Base-by-base conservation (phyloP, 2,329 filamentous ascomycete species). In the Calonectria henricotiae region DNA sequence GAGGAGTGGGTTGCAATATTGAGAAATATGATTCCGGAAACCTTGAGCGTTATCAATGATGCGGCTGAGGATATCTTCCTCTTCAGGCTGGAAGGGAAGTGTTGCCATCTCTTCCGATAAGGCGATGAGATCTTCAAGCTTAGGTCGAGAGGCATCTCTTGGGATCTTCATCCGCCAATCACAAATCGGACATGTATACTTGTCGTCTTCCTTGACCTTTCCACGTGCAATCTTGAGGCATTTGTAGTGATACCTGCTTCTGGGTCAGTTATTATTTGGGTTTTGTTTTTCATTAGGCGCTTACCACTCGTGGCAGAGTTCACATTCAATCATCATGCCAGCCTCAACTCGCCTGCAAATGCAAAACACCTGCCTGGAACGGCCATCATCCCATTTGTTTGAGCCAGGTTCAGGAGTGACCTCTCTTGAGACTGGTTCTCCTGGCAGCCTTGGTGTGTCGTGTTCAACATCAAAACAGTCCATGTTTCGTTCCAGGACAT, bases 311-410 rank as follows among this genome's bases (percentile, higher is more conserved):
- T 98, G 96, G 82, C 96, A 99, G 44, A 98, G 87, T 81, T 98
- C 96, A 81, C 96, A 99, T 83, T 99, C 96, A 77, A 99, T 98
- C 96, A 99, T 99, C 93, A 98, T 97, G 62, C 96, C 96, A 43
- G 96, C 95, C 82, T 99, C 96, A 7, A 94, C 90, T 73, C 92
- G 94, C 70, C 96, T 91, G 83, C 96, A 99, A 75, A 99, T 98
- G 82, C 96, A 99, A 81, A 98, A 99, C 0, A 98, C 96, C 80
- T 98, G 95, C 41, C 89, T 83, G 67, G 88, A 88, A 37, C 84
- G 91, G 79, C 86, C 89, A 77, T 93, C 88, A 76, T 92, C 86
- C 88, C 85, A 92, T 75, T 83, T 88, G 70, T 81, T 87, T 63
- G 83, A 79, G 54, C 86, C 87, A 8, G 86, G 88, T 8, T 86